Base-by-base conservation (phyloP, 2,329 filamentous ascomycete genomes). In the Colletotrichum zoysiae region DNA sequence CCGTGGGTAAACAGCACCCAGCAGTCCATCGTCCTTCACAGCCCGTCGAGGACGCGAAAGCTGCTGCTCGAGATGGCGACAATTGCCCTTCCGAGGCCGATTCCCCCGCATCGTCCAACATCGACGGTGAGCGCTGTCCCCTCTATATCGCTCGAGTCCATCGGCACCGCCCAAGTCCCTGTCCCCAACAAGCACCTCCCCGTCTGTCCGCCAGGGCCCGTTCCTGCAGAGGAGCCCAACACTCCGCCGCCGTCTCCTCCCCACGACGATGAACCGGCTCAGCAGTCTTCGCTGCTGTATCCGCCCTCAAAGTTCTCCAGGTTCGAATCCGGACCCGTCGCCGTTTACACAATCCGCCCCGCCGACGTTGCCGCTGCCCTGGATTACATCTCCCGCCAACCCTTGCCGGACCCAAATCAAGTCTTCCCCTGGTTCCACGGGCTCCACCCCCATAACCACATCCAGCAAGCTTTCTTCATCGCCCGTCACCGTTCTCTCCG, bases 361-460 rank as follows among this genome's bases (percentile, higher is more conserved):
- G 84, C 86, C 51, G 88, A 89, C 38, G 86, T 98, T 55, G 89
- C 90, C 14, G 86, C 90, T 57, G 94, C 95, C 1, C 79, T 98
- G 44, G 90, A 97, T 74, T 89, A 95, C 77, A 84, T 90, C 71
- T 89, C 95, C 3, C 88, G 90, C 2, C 94, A 97, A 78, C 92
- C 95, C 1, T 86, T 98, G 33, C 95, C 96, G 8, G 91, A 95
- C 67, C 91, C 96, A 0, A 89, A 92, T n/a, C 87, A 91, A 73
- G 93, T 98, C 73, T 99, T 98, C 78, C 96, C 96, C 2, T 99
- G 96, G 96, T 86, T 98, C 33, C 96, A 99, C 82, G 96, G 96
- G 33, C 84, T 98, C 51, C 95, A 98, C 78, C 91, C 93, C 0
- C 90, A 92, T 73, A 99, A 99, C 78, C 91, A 94, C 73, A 88